A percentile compares a stretch with the other conserved stretches of the same genome.
phyloP scores from a whole-genome alignment of 306 rosid genomes.

The Prunus armeniaca region DNA sequence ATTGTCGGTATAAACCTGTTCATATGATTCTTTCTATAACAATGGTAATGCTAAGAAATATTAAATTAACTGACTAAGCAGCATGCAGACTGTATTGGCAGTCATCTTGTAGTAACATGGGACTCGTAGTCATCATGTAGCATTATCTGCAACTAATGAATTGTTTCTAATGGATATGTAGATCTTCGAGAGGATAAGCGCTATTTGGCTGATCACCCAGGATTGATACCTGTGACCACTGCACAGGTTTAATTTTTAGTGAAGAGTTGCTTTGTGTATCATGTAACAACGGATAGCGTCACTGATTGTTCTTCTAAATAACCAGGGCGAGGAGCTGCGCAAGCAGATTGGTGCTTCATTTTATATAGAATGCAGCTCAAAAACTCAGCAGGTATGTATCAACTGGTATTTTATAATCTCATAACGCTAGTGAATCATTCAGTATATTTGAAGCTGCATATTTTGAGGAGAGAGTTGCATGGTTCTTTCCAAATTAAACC shows the following conservation, averaged over 20 bases:
- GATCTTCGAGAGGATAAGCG: conserved; percentile 92
- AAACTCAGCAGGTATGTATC: conserved; percentile 82
- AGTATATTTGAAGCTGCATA: background rate
- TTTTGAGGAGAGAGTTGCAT: background rate
- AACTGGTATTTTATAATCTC: conserved; percentile 17
- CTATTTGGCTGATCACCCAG: conserved; percentile 87
- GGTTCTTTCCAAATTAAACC: background rate
- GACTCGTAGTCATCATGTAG: conserved; percentile 13
- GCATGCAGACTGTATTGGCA: conserved; percentile 12
- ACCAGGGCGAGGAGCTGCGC: conserved; percentile 90
- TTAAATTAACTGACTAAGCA: background rate
- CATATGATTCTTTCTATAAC: background rate
- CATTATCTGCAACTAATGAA: conserved; percentile 18
- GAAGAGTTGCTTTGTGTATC: conserved; percentile 9
- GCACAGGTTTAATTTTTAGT: conserved; percentile 56
- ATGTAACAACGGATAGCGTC: conserved; percentile 10
- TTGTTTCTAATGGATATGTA: conserved; percentile 30
- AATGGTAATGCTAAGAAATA: conserved; percentile 3
- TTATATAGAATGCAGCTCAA: conserved; percentile 92
- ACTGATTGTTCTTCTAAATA: conserved; percentile 24
- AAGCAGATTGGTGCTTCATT: conserved; percentile 77
- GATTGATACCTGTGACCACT: conserved; percentile 77
- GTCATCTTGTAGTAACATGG: conserved; percentile 2
- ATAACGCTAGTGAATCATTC: background rate
- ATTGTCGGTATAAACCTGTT: conserved; percentile 4